A percentile compares a stretch with the other conserved stretches of the same genome.
Conservation (phyloP, 2,329 filamentous ascomycete genomes). For the Verticillium zaregamsianum region DNA sequence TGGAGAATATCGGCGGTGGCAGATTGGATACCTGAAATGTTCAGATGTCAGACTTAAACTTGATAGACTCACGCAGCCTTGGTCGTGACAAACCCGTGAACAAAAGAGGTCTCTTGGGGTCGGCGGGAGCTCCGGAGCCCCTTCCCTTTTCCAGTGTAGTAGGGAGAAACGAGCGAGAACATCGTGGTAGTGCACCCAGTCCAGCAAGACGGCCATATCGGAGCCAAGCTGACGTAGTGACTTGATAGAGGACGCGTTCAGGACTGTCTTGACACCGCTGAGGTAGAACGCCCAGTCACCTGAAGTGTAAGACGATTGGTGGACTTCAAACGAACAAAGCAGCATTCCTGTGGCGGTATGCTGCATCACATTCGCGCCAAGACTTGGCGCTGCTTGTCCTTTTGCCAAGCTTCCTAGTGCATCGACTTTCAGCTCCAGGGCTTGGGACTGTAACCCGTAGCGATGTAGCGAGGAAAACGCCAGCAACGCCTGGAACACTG, state of each 20-base stretch:
- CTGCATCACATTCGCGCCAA: constrained; percentile 16
- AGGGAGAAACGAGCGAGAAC: constrained; percentile 21
- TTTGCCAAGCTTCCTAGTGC: constrained; percentile 16
- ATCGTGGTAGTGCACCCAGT: constrained; percentile 25
- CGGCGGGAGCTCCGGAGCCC: background rate
- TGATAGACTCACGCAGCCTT: background rate
- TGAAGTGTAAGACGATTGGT: constrained; percentile 17
- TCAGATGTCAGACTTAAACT: background rate
- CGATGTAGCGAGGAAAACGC: constrained; percentile 20
- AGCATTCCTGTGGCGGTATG: constrained; percentile 26
- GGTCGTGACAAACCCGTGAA: background rate
- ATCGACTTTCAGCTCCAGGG: constrained; percentile 18
- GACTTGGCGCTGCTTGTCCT: constrained; percentile 13
- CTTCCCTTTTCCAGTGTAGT: constrained; percentile 18
- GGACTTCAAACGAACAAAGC: constrained; percentile 22
- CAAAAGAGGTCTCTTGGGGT: background rate
- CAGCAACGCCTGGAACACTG: constrained; percentile 18
- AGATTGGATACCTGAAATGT: constrained; percentile 4
- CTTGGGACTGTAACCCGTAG: constrained; percentile 16
- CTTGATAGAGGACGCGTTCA: constrained; percentile 6
- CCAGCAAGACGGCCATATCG: constrained; percentile 9
- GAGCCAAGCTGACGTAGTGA: constrained; percentile 1
- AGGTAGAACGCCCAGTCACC: constrained; percentile 23
- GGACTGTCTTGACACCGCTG: constrained; percentile 16
- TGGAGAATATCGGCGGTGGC: constrained; percentile 6